Conservation (phyloP, 2,329 filamentous ascomycete species). For the Trichophyton simii region DNA sequence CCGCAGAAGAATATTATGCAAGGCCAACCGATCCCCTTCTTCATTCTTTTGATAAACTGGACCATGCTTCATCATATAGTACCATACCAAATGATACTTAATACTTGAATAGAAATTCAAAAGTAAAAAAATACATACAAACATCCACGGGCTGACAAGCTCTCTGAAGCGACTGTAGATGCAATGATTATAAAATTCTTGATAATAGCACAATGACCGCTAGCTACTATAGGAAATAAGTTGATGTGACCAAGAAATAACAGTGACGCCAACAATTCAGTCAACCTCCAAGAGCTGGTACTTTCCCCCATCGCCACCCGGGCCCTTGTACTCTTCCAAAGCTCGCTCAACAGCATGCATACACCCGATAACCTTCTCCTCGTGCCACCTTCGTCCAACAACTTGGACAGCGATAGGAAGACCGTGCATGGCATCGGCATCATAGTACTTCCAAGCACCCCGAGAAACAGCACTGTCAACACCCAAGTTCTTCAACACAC, state of each 20-base stretch:
- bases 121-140: background rate
- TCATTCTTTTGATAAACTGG: background rate
- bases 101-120: background rate
- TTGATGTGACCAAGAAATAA: background rate
- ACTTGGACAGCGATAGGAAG: slow-evolving; percentile 78
- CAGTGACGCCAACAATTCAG: slow-evolving; percentile 11
- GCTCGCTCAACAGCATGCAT: slow-evolving; percentile 71
- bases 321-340: slow-evolving; percentile 39
- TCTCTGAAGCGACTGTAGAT: background rate
- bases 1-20: background rate
- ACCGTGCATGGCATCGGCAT: slow-evolving; percentile 71
- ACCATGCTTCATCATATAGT: background rate
- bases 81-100: background rate
- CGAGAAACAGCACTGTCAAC: slow-evolving; percentile 62
- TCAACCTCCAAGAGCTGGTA: slow-evolving; percentile 29
- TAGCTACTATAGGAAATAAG: background rate
- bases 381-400: slow-evolving; percentile 64
- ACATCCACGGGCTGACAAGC: background rate
- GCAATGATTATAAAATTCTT: background rate
- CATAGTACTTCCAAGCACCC: slow-evolving; percentile 77
- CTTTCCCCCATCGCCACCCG: slow-evolving; percentile 23
- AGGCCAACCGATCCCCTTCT: background rate
- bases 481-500: slow-evolving; percentile 25
- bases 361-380: slow-evolving; percentile 72
- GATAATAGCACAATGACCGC: background rate